Evolutionary conservation across 106 monocot genomes (phyloP).

Genomic region (Dendrobium nobile): DNA sequence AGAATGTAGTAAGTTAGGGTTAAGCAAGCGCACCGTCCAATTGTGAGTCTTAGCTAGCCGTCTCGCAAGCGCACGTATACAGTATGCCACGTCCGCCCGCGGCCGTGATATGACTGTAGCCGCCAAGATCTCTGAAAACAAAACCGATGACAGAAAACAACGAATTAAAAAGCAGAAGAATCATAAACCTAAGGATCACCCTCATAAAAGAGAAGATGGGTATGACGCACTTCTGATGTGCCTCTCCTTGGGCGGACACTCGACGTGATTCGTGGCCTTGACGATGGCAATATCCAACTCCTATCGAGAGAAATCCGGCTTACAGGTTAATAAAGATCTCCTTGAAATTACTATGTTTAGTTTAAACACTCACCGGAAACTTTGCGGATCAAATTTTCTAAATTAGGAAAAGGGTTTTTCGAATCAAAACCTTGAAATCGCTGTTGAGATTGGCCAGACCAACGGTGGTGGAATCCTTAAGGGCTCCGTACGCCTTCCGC

Average conservation of each 20-base stretch:
- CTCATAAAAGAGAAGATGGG: neutral
- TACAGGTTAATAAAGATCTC: neutral
- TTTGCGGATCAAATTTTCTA: neutral
- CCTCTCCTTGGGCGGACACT: slow-evolving; percentile 71
- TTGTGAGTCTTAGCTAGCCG: slow-evolving; percentile 68
- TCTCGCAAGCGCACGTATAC: slow-evolving; percentile 63
- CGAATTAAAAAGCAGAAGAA: neutral
- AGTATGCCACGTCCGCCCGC: slow-evolving; percentile 71
- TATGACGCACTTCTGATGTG: slow-evolving; percentile 46
- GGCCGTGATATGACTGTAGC: slow-evolving; percentile 53
- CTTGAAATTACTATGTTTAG: neutral
- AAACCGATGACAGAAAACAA: slow-evolving; percentile 1
- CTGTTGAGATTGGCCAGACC: slow-evolving; percentile 93
- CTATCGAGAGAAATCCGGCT: slow-evolving; percentile 17
- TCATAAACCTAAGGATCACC: neutral
- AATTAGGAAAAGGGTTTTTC: neutral
- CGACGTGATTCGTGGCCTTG: slow-evolving; percentile 75
- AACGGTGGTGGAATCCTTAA: slow-evolving; percentile 94
- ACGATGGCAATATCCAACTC: slow-evolving; percentile 73
- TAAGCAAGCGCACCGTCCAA: slow-evolving; percentile 49
- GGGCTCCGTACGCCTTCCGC: slow-evolving; percentile 82
- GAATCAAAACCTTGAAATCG: slow-evolving; percentile 72
- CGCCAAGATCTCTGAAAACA: slow-evolving; percentile 46
- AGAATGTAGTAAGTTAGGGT: neutral
- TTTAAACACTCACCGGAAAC: neutral